These are phyloP conservation scores for Podosphaera fusca DNA, from an alignment of 2,329 filamentous ascomycete genomes.

Conservation along the genomic window DNA sequence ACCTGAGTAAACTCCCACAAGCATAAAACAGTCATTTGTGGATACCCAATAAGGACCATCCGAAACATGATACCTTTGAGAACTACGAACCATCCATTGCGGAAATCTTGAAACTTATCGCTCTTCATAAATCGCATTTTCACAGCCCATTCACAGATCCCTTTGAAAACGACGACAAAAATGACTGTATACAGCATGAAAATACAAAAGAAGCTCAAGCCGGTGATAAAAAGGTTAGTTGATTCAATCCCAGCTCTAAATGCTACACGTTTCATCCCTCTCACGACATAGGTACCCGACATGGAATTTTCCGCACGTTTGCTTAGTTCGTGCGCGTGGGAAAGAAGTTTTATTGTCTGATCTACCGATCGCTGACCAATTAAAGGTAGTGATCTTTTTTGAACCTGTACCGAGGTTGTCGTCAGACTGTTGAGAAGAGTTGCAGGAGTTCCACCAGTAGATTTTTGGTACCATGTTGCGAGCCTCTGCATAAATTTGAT, in stretches of 20 bases:
- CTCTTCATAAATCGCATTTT: slow-evolving; percentile 57
- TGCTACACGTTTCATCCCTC: slow-evolving; percentile 71
- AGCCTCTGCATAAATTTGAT: slow-evolving; percentile 72
- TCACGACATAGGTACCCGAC: slow-evolving; percentile 38
- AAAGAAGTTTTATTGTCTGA: slow-evolving; percentile 12
- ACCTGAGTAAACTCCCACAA: slow-evolving; percentile 78
- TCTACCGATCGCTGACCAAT: slow-evolving; percentile 28
- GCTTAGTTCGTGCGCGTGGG: slow-evolving; percentile 19
- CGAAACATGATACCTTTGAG: slow-evolving; percentile 88
- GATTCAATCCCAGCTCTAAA: slow-evolving; percentile 68
- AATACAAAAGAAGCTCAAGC: slow-evolving; percentile 68
- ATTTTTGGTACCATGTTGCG: slow-evolving; percentile 86
- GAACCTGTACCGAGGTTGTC: slow-evolving; percentile 62
- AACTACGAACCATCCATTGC: slow-evolving; percentile 79
- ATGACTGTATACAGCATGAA: slow-evolving; percentile 56
- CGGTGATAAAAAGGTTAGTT: slow-evolving; percentile 85
- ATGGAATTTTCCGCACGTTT: slow-evolving; percentile 31
- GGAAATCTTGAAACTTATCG: slow-evolving; percentile 80
- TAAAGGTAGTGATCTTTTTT: slow-evolving; percentile 26
- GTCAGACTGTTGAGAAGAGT: slow-evolving; percentile 52
- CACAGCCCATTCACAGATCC: slow-evolving; percentile 49
- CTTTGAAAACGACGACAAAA: slow-evolving; percentile 59
- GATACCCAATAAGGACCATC: slow-evolving; percentile 71
- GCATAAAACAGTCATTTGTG: slow-evolving; percentile 72
- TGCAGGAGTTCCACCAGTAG: slow-evolving; percentile 69